phyloP scores from a whole-genome alignment of 2,329 filamentous ascomycete species.

The Ciborinia camelliae region DNA sequence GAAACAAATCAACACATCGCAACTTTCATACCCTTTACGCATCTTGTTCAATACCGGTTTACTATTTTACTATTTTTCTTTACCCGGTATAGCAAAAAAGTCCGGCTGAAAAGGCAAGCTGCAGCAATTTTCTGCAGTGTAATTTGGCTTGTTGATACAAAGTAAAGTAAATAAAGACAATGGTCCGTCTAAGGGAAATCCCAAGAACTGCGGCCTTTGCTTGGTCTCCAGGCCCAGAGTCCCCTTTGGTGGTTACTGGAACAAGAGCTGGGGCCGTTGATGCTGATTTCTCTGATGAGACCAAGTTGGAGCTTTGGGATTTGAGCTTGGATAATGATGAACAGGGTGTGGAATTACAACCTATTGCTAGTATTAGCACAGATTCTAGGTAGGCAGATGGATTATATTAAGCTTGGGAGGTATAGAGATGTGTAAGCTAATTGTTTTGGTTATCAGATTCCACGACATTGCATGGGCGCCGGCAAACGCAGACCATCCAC shows the following conservation, averaged over 20 bases:
- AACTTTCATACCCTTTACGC: neutral
- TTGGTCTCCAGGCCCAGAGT: constrained; percentile 80
- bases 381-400: constrained; percentile 73
- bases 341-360: constrained; percentile 78
- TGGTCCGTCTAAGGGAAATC: constrained; percentile 97
- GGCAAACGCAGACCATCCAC: constrained; percentile 71
- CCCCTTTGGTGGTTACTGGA: constrained; percentile 85
- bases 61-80: neutral
- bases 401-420: neutral
- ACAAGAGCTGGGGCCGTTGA: constrained; percentile 94
- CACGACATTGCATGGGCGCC: constrained; percentile 96
- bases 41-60: constrained; percentile 7
- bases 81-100: neutral
- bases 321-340: constrained; percentile 74
- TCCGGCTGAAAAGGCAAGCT: constrained; percentile 9
- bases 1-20: constrained; percentile 11
- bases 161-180: constrained; percentile 41
- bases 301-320: constrained; percentile 95
- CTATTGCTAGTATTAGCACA: constrained; percentile 76
- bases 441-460: constrained; percentile 60
- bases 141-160: constrained; percentile 15
- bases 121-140: constrained; percentile 13
- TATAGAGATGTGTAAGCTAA: constrained; percentile 18
- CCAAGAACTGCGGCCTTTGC: constrained; percentile 95
- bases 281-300: constrained; percentile 96